phyloP scores from a whole-genome alignment of 2,329 filamentous ascomycete genomes.

The Penicillium sclerotigenum region DNA sequence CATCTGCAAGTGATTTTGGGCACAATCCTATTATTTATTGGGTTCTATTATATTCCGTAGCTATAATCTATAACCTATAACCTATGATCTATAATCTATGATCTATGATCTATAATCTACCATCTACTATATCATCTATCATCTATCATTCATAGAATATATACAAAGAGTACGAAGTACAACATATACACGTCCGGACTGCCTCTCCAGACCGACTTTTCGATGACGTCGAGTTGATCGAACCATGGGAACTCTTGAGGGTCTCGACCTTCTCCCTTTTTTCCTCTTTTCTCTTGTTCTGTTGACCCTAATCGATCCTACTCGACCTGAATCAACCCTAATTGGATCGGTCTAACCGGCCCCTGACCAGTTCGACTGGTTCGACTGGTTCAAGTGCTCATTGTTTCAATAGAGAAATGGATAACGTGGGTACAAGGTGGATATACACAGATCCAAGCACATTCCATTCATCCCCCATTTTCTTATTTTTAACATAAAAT shows the following conservation, averaged over 20 bases:
- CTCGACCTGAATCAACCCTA: too few species aligned
- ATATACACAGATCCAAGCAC: background rate
- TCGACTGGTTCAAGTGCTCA: background rate
- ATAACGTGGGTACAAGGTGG: background rate
- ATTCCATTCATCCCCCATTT: background rate
- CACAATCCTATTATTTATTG: background rate
- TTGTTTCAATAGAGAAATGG: background rate
- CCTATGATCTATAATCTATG: too few species aligned
- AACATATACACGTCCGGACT: too few species aligned
- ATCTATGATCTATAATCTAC: too few species aligned
- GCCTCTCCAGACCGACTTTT: background rate
- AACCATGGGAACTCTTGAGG: background rate
- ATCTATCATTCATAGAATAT: too few species aligned
- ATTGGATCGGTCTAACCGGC: background rate
- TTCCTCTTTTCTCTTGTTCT: background rate
- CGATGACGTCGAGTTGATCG: slow-evolving; percentile 1
- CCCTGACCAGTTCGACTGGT: background rate
- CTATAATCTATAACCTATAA: too few species aligned
- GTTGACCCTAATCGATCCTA: too few species aligned
- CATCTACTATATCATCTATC: too few species aligned
- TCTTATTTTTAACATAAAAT: background rate
- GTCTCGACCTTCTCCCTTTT: background rate
- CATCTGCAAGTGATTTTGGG: slow-evolving; percentile 2
- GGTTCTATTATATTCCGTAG: too few species aligned
- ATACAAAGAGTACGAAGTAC: too few species aligned